These are phyloP conservation scores for Phytophthora ohioensis DNA, from an alignment of 352 stramenopile genomes.

Conservation along the genomic window DNA sequence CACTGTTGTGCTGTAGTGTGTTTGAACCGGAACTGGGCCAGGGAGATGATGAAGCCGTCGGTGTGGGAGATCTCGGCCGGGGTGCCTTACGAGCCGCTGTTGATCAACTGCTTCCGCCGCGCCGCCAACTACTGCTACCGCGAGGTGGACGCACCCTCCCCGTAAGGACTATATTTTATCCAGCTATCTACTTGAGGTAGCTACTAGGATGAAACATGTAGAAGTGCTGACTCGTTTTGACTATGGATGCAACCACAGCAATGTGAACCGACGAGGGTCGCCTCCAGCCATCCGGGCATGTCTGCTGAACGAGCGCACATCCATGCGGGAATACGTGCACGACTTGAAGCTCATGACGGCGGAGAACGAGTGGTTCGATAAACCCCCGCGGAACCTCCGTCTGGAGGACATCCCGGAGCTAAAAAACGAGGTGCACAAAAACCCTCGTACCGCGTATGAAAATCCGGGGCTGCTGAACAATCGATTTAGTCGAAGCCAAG, in stretches of 20 bases:
- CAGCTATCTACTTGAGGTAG: background rate
- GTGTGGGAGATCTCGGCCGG: constrained; percentile 86
- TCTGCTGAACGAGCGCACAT: constrained; percentile 84
- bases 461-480: constrained; percentile 73
- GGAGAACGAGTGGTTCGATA: constrained; percentile 79
- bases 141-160: constrained; percentile 87
- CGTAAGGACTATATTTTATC: constrained; percentile 57
- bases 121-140: constrained; percentile 88
- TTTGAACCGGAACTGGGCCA: constrained; percentile 76
- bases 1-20: constrained; percentile 55
- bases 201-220: background rate
- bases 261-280: constrained; percentile 86
- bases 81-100: constrained; percentile 79
- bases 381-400: constrained; percentile 43
- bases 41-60: constrained; percentile 82
- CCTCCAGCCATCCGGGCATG: constrained; percentile 88
- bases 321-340: constrained; percentile 87
- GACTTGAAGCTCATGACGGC: constrained; percentile 82
- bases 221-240: constrained; percentile 13
- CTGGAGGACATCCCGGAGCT: constrained; percentile 68
- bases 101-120: constrained; percentile 86
- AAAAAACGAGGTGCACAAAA: constrained; percentile 64
- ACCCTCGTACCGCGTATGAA: constrained; percentile 60
- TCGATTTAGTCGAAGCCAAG: constrained; percentile 65
- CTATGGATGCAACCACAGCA: constrained; percentile 51